phyloP scores from a whole-genome alignment of 2,329 filamentous ascomycete species.

The Venturia aucupariae region DNA sequence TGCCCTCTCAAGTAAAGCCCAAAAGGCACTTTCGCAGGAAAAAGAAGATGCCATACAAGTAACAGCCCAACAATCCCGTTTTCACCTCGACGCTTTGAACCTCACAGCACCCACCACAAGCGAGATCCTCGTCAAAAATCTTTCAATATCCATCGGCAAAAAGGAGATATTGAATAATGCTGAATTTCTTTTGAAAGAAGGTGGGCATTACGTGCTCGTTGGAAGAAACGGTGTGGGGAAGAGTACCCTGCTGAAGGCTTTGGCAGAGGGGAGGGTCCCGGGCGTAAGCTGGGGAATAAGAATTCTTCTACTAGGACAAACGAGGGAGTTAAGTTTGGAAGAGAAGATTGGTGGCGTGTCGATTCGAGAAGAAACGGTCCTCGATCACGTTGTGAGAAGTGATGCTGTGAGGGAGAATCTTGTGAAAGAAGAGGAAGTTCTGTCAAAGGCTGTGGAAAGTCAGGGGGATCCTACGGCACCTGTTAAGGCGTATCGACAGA shows the following conservation, averaged over 20 bases:
- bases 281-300: slow-evolving; percentile 38
- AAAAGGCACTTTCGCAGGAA: background rate
- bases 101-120: slow-evolving; percentile 26
- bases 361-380: slow-evolving; percentile 37
- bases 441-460: slow-evolving; percentile 51
- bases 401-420: slow-evolving; percentile 43
- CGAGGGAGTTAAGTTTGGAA: slow-evolving; percentile 18
- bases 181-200: slow-evolving; percentile 61
- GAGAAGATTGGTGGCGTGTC: slow-evolving; percentile 27
- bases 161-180: slow-evolving; percentile 62
- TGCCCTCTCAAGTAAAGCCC: background rate
- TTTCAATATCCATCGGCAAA: slow-evolving; percentile 56
- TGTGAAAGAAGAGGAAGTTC: slow-evolving; percentile 52
- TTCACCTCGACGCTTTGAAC: slow-evolving; percentile 29
- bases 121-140: slow-evolving; percentile 49
- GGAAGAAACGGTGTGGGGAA: slow-evolving; percentile 79
- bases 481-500: slow-evolving; percentile 49
- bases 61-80: slow-evolving; percentile 31
- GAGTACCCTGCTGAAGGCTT: slow-evolving; percentile 64
- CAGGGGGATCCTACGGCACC: slow-evolving; percentile 47
- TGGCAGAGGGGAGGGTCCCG: slow-evolving; percentile 69
- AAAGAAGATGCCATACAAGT: slow-evolving; percentile 17
- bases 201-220: slow-evolving; percentile 66
- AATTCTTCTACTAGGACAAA: slow-evolving; percentile 30
- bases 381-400: slow-evolving; percentile 57